These are phyloP conservation scores for Chytriomyces sp. DNA, from an alignment of 192 early-diverging fungal genomes.

Conservation along the genomic window DNA sequence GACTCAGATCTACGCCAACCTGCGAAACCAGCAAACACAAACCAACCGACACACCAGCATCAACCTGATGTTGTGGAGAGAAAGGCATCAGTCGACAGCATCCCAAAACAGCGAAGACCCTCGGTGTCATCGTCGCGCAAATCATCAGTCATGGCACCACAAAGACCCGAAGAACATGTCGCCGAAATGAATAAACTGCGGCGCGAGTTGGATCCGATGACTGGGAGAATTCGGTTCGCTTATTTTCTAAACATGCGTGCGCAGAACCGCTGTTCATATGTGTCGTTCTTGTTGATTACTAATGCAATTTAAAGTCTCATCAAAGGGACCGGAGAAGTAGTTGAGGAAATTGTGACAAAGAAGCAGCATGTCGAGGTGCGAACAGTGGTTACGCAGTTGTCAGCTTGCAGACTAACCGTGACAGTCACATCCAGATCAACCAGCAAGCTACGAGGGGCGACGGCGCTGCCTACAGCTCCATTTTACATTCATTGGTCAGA, in stretches of 20 bases:
- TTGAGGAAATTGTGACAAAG: slow-evolving; percentile 33
- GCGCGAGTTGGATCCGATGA: slow-evolving; percentile 18
- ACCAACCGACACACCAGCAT: too few species aligned
- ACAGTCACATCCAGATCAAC: slow-evolving; percentile 9
- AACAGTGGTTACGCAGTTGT: neutral
- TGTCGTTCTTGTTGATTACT: neutral
- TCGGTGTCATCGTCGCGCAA: neutral
- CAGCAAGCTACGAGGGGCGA: slow-evolving; percentile 31
- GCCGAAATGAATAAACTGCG: slow-evolving; percentile 14
- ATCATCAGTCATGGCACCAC: slow-evolving; percentile 9
- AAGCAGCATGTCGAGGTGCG: slow-evolving; percentile 15
- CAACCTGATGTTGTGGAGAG: too few species aligned
- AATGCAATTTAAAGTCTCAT: slow-evolving; percentile 17
- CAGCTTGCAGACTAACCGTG: too few species aligned
- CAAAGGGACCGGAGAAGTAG: slow-evolving; percentile 33
- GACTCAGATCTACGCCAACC: too few species aligned
- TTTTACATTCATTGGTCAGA: slow-evolving; percentile 20
- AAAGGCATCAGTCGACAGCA: too few species aligned
- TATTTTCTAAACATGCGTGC: too few species aligned
- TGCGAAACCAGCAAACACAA: too few species aligned
- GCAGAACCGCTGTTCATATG: neutral
- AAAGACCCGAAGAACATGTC: slow-evolving; percentile 26
- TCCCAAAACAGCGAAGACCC: neutral
- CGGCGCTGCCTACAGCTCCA: neutral
- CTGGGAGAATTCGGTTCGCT: slow-evolving; percentile 17